A percentile compares a stretch with the other conserved stretches of the same genome.
Evolutionary conservation across 192 early-diverging fungal genomes (phyloP).

Genomic region (Spinellus fusiger): DNA sequence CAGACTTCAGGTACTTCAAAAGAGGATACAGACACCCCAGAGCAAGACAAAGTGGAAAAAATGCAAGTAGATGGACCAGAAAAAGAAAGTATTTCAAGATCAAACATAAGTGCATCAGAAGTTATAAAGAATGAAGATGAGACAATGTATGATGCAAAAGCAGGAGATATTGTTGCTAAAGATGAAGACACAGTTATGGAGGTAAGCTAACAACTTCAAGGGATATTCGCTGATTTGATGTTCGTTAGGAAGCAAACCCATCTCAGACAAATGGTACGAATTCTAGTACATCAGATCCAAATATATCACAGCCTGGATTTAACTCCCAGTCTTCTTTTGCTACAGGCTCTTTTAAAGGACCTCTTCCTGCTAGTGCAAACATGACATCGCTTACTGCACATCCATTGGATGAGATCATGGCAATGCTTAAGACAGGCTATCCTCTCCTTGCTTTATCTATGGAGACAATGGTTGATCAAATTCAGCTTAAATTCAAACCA

Average conservation of each 20-base stretch:
- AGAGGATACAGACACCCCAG: no score
- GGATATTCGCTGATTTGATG: neutral
- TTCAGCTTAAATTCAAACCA: slow-evolving; percentile 89
- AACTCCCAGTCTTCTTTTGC: neutral
- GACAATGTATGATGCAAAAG: neutral
- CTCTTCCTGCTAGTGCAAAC: neutral
- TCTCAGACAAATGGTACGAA: no score
- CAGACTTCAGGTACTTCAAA: no score
- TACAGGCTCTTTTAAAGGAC: neutral
- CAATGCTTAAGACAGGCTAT: slow-evolving; percentile 89
- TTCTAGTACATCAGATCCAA: no score
- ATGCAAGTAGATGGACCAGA: neutral
- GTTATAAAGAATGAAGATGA: neutral
- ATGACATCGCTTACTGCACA: slow-evolving; percentile 31
- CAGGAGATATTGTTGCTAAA: neutral
- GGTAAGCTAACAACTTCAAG: neutral
- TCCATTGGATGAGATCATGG: slow-evolving; percentile 93
- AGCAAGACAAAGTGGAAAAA: neutral
- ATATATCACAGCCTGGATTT: no score
- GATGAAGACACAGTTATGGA: neutral
- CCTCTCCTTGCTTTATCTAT: slow-evolving; percentile 91
- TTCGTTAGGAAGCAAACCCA: no score
- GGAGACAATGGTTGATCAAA: slow-evolving; percentile 98
- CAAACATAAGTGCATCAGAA: neutral
- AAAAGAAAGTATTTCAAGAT: neutral